Percentiles rank a stretch among this genome's conserved stretches.
These are phyloP conservation scores for Yamadazyma kanchanaburiensis DNA, from an alignment of 1,139 yeast genomes.

Conservation along the genomic window DNA sequence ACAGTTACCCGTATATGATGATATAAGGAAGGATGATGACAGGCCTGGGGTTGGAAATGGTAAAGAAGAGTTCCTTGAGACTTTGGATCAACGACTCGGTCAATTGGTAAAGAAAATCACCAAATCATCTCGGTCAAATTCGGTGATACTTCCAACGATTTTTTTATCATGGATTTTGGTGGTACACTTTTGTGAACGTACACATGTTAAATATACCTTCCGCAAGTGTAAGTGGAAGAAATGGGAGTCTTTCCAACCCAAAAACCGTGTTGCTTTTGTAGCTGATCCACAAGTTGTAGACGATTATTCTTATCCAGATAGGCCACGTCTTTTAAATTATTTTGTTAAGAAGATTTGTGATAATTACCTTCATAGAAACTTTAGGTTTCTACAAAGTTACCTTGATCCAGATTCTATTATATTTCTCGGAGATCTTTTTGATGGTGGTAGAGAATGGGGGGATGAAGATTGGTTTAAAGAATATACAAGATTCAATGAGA, in stretches of 20 bases:
- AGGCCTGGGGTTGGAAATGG: no score
- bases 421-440: slow-evolving; percentile 88
- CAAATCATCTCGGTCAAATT: no score
- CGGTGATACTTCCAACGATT: no score
- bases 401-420: slow-evolving; percentile 75
- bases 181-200: slow-evolving; percentile 61
- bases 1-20: slow-evolving; percentile 8
- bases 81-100: no score
- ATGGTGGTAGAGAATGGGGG: slow-evolving; percentile 91
- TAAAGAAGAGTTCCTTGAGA: no score
- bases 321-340: slow-evolving; percentile 44
- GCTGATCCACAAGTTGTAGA: slow-evolving; percentile 96
- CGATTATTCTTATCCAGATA: slow-evolving; percentile 62
- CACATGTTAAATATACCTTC: slow-evolving; percentile 48
- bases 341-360: slow-evolving; percentile 57
- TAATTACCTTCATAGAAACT: slow-evolving; percentile 75
- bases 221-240: slow-evolving; percentile 56
- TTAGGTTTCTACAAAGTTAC: slow-evolving; percentile 53
- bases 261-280: slow-evolving; percentile 54
- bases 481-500: slow-evolving; percentile 57
- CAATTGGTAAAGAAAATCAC: no score
- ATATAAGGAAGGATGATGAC: slow-evolving; percentile 2
- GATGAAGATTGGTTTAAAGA: slow-evolving; percentile 65
- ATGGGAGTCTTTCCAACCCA: slow-evolving; percentile 56
- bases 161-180: slow-evolving; percentile 50